phyloP scores from a whole-genome alignment of 1,284 basidiomycete species.

The Melampsora larici-populina region DNA sequence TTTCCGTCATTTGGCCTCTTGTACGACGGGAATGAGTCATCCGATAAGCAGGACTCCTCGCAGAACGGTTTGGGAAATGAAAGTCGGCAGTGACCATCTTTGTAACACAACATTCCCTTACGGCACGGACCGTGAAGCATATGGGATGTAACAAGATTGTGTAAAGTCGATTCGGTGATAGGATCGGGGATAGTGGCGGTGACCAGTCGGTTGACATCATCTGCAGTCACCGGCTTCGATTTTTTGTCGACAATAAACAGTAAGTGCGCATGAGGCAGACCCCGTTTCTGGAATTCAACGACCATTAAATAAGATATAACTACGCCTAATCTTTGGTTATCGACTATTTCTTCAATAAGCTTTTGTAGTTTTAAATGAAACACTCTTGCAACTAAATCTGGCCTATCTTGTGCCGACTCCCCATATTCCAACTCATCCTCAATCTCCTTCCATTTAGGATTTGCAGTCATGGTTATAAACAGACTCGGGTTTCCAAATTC shows the following conservation, averaged over 20 bases:
- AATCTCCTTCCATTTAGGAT: conserved; percentile 59
- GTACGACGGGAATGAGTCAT: conserved; percentile 55
- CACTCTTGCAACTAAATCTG: conserved; percentile 58
- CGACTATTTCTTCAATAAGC: conserved; percentile 52
- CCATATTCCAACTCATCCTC: conserved; percentile 54
- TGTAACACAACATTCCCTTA: conserved; percentile 53
- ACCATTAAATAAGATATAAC: conserved; percentile 46
- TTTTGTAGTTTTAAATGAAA: conserved; percentile 58
- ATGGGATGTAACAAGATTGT: not conserved
- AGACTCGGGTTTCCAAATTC: conserved; percentile 55
- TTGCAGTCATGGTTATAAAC: conserved; percentile 59
- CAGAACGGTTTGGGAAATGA: conserved; percentile 56
- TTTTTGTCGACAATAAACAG: conserved; percentile 47
- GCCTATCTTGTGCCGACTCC: conserved; percentile 56
- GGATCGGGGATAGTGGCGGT: conserved; percentile 54
- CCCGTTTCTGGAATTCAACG: no score
- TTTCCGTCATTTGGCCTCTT: conserved; percentile 7
- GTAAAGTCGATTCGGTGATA: not conserved
- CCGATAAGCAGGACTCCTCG: conserved; percentile 53
- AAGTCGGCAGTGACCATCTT: conserved; percentile 56
- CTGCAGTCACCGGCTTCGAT: conserved; percentile 49
- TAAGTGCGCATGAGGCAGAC: conserved; percentile 56
- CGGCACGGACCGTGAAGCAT: no score
- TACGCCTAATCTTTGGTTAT: not conserved
- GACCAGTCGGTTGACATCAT: conserved; percentile 56